phyloP scores from a whole-genome alignment of 2,329 filamentous ascomycete species.

The Teratosphaeria nubilosa region DNA sequence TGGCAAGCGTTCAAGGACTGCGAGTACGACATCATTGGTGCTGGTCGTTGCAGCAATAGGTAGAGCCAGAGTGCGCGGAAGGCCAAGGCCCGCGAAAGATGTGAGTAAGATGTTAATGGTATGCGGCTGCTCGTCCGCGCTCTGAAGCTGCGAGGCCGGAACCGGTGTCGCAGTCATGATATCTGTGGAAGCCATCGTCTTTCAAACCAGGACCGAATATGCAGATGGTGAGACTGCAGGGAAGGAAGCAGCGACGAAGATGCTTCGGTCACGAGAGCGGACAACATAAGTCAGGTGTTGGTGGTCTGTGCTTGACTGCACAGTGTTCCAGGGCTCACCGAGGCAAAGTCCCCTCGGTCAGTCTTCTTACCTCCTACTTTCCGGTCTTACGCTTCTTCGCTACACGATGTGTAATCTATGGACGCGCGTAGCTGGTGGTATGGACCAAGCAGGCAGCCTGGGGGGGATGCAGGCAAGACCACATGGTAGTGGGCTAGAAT shows the following conservation, averaged over 20 bases:
- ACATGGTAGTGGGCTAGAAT: no score
- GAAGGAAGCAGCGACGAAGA: neutral
- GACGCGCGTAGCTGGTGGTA: no score
- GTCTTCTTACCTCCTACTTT: no score
- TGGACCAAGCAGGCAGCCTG: no score
- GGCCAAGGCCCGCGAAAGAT: slow-evolving; percentile 70
- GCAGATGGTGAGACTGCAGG: neutral
- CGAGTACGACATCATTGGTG: slow-evolving; percentile 50
- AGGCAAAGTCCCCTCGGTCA: no score
- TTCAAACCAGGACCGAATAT: neutral
- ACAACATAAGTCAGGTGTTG: no score
- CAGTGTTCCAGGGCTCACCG: no score
- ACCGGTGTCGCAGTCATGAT: neutral
- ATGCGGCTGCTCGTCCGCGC: neutral
- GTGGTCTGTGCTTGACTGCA: no score
- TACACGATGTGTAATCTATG: no score
- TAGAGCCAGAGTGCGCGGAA: slow-evolving; percentile 75
- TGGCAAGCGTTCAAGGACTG: slow-evolving; percentile 48
- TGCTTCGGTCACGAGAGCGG: no score
- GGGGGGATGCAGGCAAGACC: no score
- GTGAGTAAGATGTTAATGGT: slow-evolving; percentile 74
- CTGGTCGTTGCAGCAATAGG: slow-evolving; percentile 53
- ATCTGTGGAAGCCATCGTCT: neutral
- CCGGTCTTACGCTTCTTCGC: no score
- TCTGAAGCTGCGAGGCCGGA: neutral